Conservation (phyloP, 768 basidiomycete species). For the Lactifluus hygrophoroides region DNA sequence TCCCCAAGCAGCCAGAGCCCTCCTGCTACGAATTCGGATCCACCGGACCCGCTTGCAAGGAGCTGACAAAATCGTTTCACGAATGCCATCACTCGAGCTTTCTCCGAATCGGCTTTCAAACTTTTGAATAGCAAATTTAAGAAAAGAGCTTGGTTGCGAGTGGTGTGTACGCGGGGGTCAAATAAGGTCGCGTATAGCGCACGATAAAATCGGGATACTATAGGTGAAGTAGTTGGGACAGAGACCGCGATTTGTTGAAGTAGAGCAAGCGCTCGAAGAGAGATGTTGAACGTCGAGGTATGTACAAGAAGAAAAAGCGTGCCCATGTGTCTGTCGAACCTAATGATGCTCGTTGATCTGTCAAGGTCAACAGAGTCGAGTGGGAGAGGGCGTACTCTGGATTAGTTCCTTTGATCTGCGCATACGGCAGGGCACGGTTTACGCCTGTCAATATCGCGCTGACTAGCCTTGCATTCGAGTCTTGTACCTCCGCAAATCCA, state of each 20-base stretch:
- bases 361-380: not conserved
- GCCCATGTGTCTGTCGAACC: conserved; percentile 80
- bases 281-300: conserved; percentile 93
- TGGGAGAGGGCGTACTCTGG: conserved; percentile 40
- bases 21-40: conserved; percentile 1
- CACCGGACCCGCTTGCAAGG: conserved; percentile 15
- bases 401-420: conserved; percentile 64
- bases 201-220: conserved; percentile 65
- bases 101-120: not conserved
- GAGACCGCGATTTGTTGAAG: conserved; percentile 75
- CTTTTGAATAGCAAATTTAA: conserved; percentile 84
- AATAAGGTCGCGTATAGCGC: conserved; percentile 85
- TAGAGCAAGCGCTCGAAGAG: conserved; percentile 82
- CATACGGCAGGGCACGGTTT: conserved; percentile 91
- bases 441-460: conserved; percentile 91
- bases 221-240: conserved; percentile 35
- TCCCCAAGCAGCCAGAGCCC: conserved; percentile 56
- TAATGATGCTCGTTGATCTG: conserved; percentile 24
- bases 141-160: conserved; percentile 95
- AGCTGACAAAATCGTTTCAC: conserved; percentile 29
- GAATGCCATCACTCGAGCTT: not conserved
- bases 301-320: conserved; percentile 94
- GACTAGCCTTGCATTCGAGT: conserved; percentile 71
- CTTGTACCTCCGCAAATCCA: conserved; percentile 68
- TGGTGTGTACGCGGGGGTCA: conserved; percentile 69